phyloP scores from a whole-genome alignment of 2,329 filamentous ascomycete genomes.

The Cladosporium oxysporum region DNA sequence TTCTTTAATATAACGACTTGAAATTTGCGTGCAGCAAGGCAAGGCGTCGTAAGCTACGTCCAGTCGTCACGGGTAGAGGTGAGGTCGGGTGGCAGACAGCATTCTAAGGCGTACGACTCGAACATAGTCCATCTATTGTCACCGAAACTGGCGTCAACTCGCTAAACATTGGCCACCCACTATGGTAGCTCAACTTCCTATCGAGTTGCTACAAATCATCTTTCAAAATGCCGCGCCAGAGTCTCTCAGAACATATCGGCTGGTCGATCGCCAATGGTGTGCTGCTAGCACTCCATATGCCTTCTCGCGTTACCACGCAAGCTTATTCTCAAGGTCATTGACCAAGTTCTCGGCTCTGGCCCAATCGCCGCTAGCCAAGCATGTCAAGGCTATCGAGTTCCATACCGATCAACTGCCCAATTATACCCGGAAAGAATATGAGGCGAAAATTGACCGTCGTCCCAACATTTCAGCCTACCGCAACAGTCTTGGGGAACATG shows the following conservation, averaged over 20 bases:
- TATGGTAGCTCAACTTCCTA: slow-evolving; percentile 24
- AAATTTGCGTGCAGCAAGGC: not conserved
- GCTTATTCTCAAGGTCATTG: slow-evolving; percentile 28
- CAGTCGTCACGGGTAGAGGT: not conserved
- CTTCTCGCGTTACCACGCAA: slow-evolving; percentile 31
- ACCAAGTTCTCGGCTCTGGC: slow-evolving; percentile 26
- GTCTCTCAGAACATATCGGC: slow-evolving; percentile 27
- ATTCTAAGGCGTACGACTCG: not conserved
- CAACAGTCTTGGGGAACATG: not conserved
- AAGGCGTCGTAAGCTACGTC: not conserved
- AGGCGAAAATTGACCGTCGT: slow-evolving; percentile 9
- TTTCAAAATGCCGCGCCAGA: slow-evolving; percentile 26
- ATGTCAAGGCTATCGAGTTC: slow-evolving; percentile 33
- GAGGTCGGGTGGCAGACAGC: not conserved
- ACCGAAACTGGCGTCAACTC: not conserved
- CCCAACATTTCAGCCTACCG: not conserved
- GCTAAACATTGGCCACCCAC: not conserved
- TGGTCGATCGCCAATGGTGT: slow-evolving; percentile 24
- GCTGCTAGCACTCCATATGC: slow-evolving; percentile 26
- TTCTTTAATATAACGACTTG: not conserved
- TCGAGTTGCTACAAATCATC: slow-evolving; percentile 33
- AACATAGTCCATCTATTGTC: not conserved
- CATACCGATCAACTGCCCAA: slow-evolving; percentile 31
- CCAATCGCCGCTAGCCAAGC: slow-evolving; percentile 26
- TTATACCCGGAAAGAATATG: slow-evolving; percentile 24